Percentiles rank a stretch among this genome's conserved stretches.
These are phyloP conservation scores for Solanum chaucha DNA, from an alignment of 257 asterid genomes.

Conservation along the genomic window DNA sequence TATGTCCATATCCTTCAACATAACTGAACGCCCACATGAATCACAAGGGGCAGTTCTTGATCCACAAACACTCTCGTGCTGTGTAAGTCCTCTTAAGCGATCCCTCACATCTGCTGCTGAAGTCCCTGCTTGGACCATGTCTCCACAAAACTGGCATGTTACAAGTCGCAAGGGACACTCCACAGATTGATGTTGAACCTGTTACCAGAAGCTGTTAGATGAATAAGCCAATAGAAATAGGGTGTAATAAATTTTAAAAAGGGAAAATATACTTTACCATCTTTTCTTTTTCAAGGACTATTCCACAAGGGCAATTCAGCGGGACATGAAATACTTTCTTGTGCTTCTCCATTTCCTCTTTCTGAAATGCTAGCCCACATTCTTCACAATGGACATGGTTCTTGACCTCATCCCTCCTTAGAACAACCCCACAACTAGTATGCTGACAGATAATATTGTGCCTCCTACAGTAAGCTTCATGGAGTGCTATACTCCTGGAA, in stretches of 20 bases:
- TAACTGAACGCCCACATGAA: conserved; percentile 92
- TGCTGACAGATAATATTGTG: conserved; percentile 71
- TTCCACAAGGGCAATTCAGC: conserved; percentile 81
- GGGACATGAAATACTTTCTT: conserved; percentile 93
- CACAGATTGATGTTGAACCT: conserved; percentile 83
- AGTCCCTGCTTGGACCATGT: conserved; percentile 92
- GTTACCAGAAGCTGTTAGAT: background rate
- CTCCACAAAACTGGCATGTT: conserved; percentile 91
- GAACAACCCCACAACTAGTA: conserved; percentile 75
- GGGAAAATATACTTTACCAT: conserved; percentile 45
- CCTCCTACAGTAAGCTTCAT: conserved; percentile 84
- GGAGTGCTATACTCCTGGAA: conserved; percentile 62
- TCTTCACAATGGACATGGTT: conserved; percentile 80
- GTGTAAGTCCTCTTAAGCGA: conserved; percentile 73
- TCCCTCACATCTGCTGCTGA: conserved; percentile 73
- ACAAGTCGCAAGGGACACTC: conserved; percentile 70
- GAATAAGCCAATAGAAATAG: background rate
- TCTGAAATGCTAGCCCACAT: conserved; percentile 77
- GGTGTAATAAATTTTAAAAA: background rate
- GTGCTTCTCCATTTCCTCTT: conserved; percentile 80
- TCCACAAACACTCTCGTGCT: conserved; percentile 87
- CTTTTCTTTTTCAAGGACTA: conserved; percentile 74
- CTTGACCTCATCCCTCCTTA: conserved; percentile 64
- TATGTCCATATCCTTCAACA: conserved; percentile 97
- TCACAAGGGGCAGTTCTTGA: conserved; percentile 95